Base-by-base conservation (phyloP, 192 early-diverging fungal species). In the Pilobolus umbonatus region DNA sequence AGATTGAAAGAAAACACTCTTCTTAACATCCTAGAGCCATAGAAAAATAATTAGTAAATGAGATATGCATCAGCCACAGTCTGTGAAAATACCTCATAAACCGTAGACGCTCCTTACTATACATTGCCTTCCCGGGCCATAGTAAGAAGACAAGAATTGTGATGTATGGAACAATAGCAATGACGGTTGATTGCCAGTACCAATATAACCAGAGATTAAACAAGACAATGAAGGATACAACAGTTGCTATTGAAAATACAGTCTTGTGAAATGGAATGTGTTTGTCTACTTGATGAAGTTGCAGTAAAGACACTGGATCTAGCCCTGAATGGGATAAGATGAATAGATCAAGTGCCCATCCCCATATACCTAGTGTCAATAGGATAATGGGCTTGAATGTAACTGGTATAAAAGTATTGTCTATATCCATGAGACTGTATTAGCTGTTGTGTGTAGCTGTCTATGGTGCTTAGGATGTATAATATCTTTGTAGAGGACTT, bases 261-360 rank as follows among this genome's bases (percentile, higher is more conserved):
- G 77, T 61, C 32, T 67, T 58, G 34, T 77, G 71, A 34, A 69
- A 66, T 29, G 39, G 57, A 38, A 48, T 52, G 21, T 64, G 56
- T 61, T 76, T 76, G 54, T 76, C 75, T 2, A 19, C 59, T 42
- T 21, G 68, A 55, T 44, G 53, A 17, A 62, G 42, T 61, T 66
- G 69, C 3, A 80, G 59, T 7, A 83, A 44, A 8, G 62, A 58
- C 29, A 63, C 58, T 26, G 72, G 72, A 63, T 84, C 80, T 36
- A 84, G 74, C 25, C 69, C 60, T 11, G 55, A 46, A 9, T 62
- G 51, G 3, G 62, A 57, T 25, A 84, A 66, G 39, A 81, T 67
- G 35, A 78, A 69, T 12, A 84, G 36, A 64, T 80, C 80, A 34
- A 72, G 61, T 5, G 69, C 78, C 82, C 82, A 84, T 17, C 74